These are phyloP conservation scores for Hydrangea macrophylla DNA, from an alignment of 148 eudicot species.

Conservation along the genomic window DNA sequence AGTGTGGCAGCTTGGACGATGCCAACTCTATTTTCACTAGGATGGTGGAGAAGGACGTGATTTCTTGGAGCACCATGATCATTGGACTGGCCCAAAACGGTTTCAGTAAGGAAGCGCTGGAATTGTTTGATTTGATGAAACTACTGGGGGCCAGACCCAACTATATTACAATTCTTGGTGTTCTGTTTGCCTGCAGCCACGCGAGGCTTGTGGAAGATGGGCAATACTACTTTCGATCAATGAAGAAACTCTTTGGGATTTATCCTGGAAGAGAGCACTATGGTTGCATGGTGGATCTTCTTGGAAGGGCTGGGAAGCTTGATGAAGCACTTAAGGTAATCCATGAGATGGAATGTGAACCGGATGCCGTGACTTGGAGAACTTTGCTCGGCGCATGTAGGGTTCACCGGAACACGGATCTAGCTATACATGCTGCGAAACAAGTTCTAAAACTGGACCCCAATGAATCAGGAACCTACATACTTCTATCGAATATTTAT, in stretches of 20 bases:
- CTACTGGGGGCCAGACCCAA: conserved; percentile 25
- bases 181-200: conserved; percentile 51
- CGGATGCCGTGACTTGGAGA: background rate
- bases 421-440: background rate
- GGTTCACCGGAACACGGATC: background rate
- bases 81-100: conserved; percentile 50
- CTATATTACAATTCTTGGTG: conserved; percentile 41
- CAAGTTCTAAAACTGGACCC: background rate
- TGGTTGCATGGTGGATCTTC: conserved; percentile 54
- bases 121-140: conserved; percentile 41
- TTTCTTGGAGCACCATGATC: conserved; percentile 55
- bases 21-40: conserved; percentile 28
- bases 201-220: conserved; percentile 45
- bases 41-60: conserved; percentile 36
- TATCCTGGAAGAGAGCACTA: conserved; percentile 42
- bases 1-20: conserved; percentile 44
- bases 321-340: conserved; percentile 38
- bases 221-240: conserved; percentile 33
- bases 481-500: conserved; percentile 1
- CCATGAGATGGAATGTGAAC: conserved; percentile 30
- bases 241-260: conserved; percentile 41
- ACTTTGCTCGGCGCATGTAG: background rate
- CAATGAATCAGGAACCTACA: background rate
- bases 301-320: conserved; percentile 45
- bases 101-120: conserved; percentile 37